Base-by-base conservation (phyloP, 371 early-diverging fungal genomes). In the Rhizopus microsporus region DNA sequence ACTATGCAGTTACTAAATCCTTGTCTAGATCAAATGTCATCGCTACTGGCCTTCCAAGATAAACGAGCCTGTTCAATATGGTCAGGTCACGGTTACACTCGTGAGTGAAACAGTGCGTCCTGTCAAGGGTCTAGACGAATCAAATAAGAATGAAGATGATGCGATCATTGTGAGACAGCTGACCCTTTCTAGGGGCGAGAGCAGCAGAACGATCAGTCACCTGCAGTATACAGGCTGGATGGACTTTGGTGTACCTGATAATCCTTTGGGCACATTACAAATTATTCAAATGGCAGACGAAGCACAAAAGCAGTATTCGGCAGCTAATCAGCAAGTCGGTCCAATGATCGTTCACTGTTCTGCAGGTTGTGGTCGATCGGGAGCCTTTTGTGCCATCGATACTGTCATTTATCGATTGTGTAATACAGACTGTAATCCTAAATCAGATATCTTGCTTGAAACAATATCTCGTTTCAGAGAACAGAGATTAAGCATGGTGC, bases 351-450 rank as follows among this genome's bases (percentile, higher is more conserved):
- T 98, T 0, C 99, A 99, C 63, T 98, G 99, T 65, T 87, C 90
- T 29, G 99, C 99, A n/a, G 99, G 99, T 0, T 94, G 96, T 55
- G 99, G 99, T 7, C 82, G 99, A 50, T 94, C 99, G 0, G 99
- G 98, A 2, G 91, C 94, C 0, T 95, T 96, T 66, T 91, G 94
- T 63, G 81, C 88, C 9, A 84, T 95, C 44, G 94, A 94, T 70
- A 76, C 89, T 7, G 81, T 89, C 0, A 63, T 88, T 13, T 52
- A 67, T 13, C 66, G 71, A 31, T 30, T 77, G 33, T 47, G 39
- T 8, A 50, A 63, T 9, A 43, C 30, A 32, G 32, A 65, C 5
- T 30, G 10, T n/a, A 43, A 37, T 13, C 64, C 51, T 13, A 52
- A 53, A 9, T 42, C 66, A 8, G 93, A 93, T 67, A 59, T 80